phyloP scores from a whole-genome alignment of 805 yeast species.

The Candida caryicola region DNA sequence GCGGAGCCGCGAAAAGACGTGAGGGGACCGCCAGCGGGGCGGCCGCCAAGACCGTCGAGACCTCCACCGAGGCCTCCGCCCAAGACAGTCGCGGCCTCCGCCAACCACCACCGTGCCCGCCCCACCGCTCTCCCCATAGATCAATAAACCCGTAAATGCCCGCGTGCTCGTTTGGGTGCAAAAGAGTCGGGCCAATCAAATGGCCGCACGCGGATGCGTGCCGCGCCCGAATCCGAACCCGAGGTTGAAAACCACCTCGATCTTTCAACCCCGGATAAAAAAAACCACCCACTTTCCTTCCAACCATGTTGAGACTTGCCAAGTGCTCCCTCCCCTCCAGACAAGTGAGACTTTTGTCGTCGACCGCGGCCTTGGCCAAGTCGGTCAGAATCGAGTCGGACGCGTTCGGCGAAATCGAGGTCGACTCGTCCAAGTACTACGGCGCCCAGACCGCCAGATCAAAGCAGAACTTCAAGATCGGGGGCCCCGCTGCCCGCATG shows the following conservation, averaged over 20 bases:
- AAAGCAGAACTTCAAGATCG: constrained; percentile 89
- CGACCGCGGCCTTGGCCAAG: constrained; percentile 15
- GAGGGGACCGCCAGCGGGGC: no score
- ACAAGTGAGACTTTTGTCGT: constrained; percentile 28
- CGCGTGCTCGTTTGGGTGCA: no score
- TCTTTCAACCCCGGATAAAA: not conserved
- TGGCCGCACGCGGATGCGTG: no score
- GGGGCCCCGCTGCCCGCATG: constrained; percentile 86
- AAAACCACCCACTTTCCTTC: no score
- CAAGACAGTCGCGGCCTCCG: not conserved
- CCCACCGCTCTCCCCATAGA: no score
- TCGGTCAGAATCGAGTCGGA: constrained; percentile 76
- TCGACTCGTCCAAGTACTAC: constrained; percentile 84
- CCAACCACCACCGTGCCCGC: not conserved
- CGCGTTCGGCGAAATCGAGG: constrained; percentile 96
- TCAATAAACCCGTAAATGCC: no score
- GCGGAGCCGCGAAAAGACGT: no score
- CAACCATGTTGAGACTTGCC: constrained; percentile 27
- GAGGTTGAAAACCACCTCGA: not conserved
- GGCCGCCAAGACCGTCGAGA: no score
- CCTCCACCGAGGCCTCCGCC: no score
- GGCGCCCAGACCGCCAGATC: constrained; percentile 99
- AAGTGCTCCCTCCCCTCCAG: constrained; percentile 13
- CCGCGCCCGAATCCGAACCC: not conserved
- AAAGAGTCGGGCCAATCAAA: no score